These are phyloP conservation scores for Phytophthora sojae DNA, from an alignment of 352 stramenopile species.

Conservation along the genomic window DNA sequence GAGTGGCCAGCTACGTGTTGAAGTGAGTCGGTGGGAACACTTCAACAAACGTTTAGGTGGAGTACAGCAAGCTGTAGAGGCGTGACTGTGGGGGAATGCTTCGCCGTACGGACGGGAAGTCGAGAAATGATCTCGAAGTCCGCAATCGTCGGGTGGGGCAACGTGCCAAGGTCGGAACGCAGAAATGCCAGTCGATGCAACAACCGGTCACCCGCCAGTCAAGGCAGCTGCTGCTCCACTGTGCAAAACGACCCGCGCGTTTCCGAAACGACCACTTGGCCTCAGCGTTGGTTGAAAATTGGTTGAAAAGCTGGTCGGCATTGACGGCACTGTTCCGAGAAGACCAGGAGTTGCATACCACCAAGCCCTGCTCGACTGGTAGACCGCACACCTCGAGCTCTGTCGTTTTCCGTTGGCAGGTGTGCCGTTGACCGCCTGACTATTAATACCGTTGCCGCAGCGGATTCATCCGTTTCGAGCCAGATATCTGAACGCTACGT, in stretches of 20 bases:
- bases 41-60: slow-evolving; percentile 49
- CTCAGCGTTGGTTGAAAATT: slow-evolving; percentile 32
- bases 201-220: slow-evolving; percentile 30
- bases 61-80: slow-evolving; percentile 42
- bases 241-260: slow-evolving; percentile 37
- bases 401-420: slow-evolving; percentile 25
- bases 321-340: slow-evolving; percentile 35
- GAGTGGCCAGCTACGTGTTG: slow-evolving; percentile 36
- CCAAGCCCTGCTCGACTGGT: slow-evolving; percentile 1
- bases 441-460: slow-evolving; percentile 47
- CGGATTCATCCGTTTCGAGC: slow-evolving; percentile 38
- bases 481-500: slow-evolving; percentile 28
- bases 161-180: slow-evolving; percentile 31
- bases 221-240: slow-evolving; percentile 26
- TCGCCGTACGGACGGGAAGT: slow-evolving; percentile 45
- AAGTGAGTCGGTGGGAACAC: slow-evolving; percentile 34
- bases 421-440: slow-evolving; percentile 34
- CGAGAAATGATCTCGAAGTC: slow-evolving; percentile 44
- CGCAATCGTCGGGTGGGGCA: slow-evolving; percentile 24
- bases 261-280: slow-evolving; percentile 43
- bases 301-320: slow-evolving; percentile 29
- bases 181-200: slow-evolving; percentile 35
- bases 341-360: slow-evolving; percentile 28
- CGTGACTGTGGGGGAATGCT: slow-evolving; percentile 43
- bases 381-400: background rate